Evolutionary conservation across 306 rosid species (phyloP).

Genomic region (Gillenia trifoliata): DNA sequence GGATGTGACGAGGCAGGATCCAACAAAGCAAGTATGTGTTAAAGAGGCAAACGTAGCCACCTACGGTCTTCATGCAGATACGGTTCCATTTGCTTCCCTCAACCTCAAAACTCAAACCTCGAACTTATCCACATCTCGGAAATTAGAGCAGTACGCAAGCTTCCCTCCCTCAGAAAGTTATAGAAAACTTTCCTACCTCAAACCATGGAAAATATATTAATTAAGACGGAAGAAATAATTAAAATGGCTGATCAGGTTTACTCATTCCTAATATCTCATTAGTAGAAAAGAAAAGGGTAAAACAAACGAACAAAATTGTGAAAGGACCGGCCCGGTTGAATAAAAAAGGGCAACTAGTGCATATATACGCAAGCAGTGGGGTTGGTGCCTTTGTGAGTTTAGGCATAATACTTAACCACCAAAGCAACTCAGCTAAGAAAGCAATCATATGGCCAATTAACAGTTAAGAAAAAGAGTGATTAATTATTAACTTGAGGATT

Average conservation of each 20-base stretch:
- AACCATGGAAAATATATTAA: background rate
- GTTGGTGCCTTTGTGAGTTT: background rate
- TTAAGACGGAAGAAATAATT: background rate
- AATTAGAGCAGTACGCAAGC: background rate
- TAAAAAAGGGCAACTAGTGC: background rate
- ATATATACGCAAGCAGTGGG: background rate
- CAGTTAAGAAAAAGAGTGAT: too few species aligned
- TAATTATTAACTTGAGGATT: too few species aligned
- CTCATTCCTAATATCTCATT: background rate
- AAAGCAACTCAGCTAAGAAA: slow-evolving; percentile 19
- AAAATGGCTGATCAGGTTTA: too few species aligned
- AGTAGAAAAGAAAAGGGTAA: background rate
- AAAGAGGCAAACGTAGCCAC: slow-evolving; percentile 6
- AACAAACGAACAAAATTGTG: background rate
- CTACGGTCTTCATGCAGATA: background rate
- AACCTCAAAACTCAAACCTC: background rate
- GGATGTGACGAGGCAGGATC: slow-evolving; percentile 26
- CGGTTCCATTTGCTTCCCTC: background rate
- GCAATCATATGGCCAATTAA: background rate
- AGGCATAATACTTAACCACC: slow-evolving; percentile 3
- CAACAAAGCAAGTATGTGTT: slow-evolving; percentile 22
- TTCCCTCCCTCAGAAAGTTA: too few species aligned
- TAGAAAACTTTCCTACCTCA: background rate
- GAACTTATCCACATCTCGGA: slow-evolving; percentile 1
- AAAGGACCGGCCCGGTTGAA: background rate